Conservation (phyloP, 441 rosid genomes). For the Brassica hybrid region DNA sequence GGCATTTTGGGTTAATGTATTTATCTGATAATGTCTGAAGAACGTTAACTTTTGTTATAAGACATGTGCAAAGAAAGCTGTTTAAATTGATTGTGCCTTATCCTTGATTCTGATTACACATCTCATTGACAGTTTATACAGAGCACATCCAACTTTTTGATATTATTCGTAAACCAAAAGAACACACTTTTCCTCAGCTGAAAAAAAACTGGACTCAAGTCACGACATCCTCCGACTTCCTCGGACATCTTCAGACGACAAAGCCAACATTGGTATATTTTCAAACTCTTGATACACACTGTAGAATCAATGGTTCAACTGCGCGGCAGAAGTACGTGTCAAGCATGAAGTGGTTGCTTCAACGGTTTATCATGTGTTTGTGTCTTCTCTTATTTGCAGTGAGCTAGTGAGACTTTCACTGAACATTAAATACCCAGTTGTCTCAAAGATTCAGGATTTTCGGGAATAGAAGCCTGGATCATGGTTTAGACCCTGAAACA, state of each 20-base stretch:
- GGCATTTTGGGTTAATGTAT: slow-evolving; percentile 22
- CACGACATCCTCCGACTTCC: not conserved
- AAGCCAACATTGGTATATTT: not conserved
- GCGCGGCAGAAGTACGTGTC: not conserved
- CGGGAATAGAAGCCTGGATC: not conserved
- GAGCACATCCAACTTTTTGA: not conserved
- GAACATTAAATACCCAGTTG: not conserved
- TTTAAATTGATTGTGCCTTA: not conserved
- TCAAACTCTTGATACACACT: no score
- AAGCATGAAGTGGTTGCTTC: slow-evolving; percentile 8
- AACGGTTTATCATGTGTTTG: slow-evolving; percentile 9
- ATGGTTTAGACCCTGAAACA: slow-evolving; percentile 19
- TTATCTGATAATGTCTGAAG: not conserved
- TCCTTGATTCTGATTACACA: slow-evolving; percentile 8
- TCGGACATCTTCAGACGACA: slow-evolving; percentile 6
- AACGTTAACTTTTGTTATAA: not conserved
- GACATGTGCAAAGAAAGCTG: not conserved
- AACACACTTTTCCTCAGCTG: not conserved
- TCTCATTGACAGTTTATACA: not conserved
- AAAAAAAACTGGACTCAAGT: not conserved
- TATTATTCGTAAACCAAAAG: not conserved
- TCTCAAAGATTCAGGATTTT: not conserved
- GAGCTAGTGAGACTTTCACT: slow-evolving; percentile 11
- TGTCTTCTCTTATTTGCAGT: slow-evolving; percentile 7
- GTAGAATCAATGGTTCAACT: not conserved